phyloP scores from a whole-genome alignment of 305 asterid genomes.

The Striga hermonthica region DNA sequence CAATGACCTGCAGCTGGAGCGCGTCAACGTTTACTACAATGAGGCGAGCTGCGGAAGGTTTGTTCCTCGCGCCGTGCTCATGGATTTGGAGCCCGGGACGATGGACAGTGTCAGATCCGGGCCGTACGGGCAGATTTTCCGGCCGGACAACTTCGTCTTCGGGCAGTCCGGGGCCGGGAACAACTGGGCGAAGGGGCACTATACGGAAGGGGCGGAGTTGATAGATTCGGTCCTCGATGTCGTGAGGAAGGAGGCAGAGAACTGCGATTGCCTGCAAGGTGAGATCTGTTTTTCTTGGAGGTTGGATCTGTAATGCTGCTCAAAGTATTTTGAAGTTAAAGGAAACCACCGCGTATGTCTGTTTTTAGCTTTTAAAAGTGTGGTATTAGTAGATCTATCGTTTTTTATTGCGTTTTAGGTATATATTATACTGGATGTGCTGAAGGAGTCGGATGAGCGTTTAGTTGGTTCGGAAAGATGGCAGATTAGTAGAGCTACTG shows the following conservation, averaged over 20 bases:
- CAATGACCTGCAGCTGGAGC: slow-evolving; percentile 47
- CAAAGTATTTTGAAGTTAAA: not conserved
- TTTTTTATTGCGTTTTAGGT: slow-evolving; percentile 9
- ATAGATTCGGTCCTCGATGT: slow-evolving; percentile 36
- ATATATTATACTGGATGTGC: not conserved
- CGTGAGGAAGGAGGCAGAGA: slow-evolving; percentile 57
- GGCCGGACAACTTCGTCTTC: slow-evolving; percentile 37
- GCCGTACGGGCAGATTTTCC: slow-evolving; percentile 44
- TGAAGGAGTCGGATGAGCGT: not conserved
- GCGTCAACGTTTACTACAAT: slow-evolving; percentile 56
- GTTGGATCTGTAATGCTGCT: not conserved
- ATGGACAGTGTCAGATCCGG: slow-evolving; percentile 64
- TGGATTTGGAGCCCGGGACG: slow-evolving; percentile 65
- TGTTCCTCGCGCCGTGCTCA: slow-evolving; percentile 61
- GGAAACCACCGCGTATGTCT: not conserved
- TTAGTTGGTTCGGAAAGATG: not conserved
- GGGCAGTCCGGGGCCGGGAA: slow-evolving; percentile 38
- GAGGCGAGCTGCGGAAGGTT: slow-evolving; percentile 62
- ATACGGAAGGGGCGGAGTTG: slow-evolving; percentile 35
- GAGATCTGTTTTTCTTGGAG: not conserved
- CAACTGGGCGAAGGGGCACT: slow-evolving; percentile 38
- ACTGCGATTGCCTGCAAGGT: slow-evolving; percentile 58
- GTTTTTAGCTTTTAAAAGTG: not conserved
- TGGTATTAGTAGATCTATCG: slow-evolving; percentile 9
- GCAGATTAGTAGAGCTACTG: not conserved